phyloP scores from a whole-genome alignment of 2,329 filamentous ascomycete species.

The Phialophora chinensis region DNA sequence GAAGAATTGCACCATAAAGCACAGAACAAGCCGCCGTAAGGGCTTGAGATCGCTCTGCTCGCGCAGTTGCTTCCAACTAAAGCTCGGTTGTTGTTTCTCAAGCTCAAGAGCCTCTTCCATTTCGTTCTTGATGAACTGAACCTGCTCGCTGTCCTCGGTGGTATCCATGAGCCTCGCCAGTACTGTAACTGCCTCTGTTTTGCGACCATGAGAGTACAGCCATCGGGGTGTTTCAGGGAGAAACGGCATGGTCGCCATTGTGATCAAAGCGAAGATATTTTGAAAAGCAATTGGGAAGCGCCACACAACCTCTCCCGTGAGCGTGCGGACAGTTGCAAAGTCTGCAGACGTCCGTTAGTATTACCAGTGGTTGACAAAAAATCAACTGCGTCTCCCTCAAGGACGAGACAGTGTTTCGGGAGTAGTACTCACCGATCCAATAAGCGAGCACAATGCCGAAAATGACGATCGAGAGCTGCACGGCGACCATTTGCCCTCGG shows the following conservation, averaged over 20 bases:
- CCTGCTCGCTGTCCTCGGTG: conserved; percentile 53
- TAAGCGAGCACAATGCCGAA: conserved; percentile 27
- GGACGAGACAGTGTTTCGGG: neutral
- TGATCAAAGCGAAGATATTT: conserved; percentile 50
- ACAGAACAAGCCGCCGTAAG: conserved; percentile 50
- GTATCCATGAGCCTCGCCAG: conserved; percentile 45
- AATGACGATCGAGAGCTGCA: conserved; percentile 27
- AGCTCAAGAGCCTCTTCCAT: conserved; percentile 62
- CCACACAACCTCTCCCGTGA: conserved; percentile 24
- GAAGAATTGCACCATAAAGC: conserved; percentile 55
- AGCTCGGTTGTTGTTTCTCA: conserved; percentile 59
- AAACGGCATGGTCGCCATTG: conserved; percentile 50
- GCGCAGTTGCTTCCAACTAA: conserved; percentile 53
- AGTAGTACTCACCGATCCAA: neutral
- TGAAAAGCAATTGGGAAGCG: conserved; percentile 33
- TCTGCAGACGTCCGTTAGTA: neutral
- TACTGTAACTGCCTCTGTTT: conserved; percentile 46
- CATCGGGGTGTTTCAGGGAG: conserved; percentile 53
- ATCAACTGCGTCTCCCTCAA: neutral
- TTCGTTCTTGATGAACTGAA: conserved; percentile 45
- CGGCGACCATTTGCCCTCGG: conserved; percentile 25
- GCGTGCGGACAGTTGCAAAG: conserved; percentile 17
- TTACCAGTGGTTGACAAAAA: neutral
- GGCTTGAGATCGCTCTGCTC: conserved; percentile 17
- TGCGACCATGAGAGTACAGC: conserved; percentile 51